Evolutionary conservation across 2,329 filamentous ascomycete species (phyloP).

Genomic region (Graphilbum ipis-grandicollis): DNA sequence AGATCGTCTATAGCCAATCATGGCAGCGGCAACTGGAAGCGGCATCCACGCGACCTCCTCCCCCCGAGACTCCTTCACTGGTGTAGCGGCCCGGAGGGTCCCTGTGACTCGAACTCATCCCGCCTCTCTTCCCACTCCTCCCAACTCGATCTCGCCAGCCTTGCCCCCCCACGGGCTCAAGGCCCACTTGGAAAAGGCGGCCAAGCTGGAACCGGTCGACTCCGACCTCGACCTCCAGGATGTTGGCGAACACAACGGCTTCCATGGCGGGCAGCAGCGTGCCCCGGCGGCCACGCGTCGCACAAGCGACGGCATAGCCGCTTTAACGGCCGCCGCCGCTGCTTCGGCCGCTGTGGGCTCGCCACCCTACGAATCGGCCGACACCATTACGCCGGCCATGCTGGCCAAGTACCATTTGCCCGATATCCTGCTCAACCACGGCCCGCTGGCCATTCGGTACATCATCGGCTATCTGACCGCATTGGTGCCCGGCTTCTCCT

Average conservation of each 20-base stretch:
- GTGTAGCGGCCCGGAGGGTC: conserved; percentile 50
- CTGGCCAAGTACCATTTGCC: conserved; percentile 82
- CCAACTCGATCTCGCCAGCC: conserved; percentile 84
- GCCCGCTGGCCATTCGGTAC: conserved; percentile 83
- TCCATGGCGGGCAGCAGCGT: conserved; percentile 10
- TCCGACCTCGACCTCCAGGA: conserved; percentile 80
- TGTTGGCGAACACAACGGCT: conserved; percentile 27
- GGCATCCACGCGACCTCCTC: conserved; percentile 47
- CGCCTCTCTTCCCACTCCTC: conserved; percentile 77
- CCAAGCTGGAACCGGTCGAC: conserved; percentile 48
- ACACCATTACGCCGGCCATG: conserved; percentile 69
- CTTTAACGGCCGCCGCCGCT: conserved; percentile 2
- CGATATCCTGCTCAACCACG: conserved; percentile 75
- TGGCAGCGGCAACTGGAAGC: conserved; percentile 45
- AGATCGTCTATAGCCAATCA: no score
- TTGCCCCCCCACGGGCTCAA: conserved; percentile 68
- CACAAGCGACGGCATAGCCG: conserved; percentile 1
- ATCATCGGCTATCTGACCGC: conserved; percentile 91
- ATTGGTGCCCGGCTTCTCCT: conserved; percentile 80
- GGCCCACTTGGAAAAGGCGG: conserved; percentile 41
- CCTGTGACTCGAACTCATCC: conserved; percentile 44
- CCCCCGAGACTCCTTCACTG: conserved; percentile 54
- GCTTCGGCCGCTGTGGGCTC: conserved; percentile 17
- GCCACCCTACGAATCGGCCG: conserved; percentile 49
- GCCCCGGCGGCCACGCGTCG: not conserved